phyloP scores from a whole-genome alignment of 371 early-diverging fungal genomes.

The Mucor plumbeus region DNA sequence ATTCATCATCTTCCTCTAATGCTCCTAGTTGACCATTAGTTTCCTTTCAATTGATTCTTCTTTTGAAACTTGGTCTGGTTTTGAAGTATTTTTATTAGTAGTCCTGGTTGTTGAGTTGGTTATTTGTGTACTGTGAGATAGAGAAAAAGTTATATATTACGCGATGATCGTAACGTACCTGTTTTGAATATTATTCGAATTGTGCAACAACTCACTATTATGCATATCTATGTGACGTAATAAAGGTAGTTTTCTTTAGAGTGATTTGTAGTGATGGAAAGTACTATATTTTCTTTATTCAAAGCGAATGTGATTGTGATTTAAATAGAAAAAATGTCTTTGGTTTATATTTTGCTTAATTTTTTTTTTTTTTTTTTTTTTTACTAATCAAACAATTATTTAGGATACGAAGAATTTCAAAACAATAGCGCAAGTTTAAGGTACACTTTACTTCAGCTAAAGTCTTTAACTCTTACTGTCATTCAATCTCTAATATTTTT shows the following conservation, averaged over 20 bases:
- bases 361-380: too few relatives aligned
- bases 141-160: neutral
- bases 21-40: slow-evolving; percentile 59
- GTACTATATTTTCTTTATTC: neutral
- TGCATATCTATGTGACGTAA: neutral
- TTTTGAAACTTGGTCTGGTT: slow-evolving; percentile 11
- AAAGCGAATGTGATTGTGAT: neutral
- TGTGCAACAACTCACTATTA: neutral
- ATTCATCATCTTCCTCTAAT: slow-evolving; percentile 92
- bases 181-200: neutral
- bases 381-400: too few relatives aligned
- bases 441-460: too few relatives aligned
- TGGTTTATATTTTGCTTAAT: too few relatives aligned
- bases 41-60: slow-evolving; percentile 32
- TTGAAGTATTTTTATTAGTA: neutral
- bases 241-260: neutral
- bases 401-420: too few relatives aligned
- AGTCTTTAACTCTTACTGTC: too few relatives aligned
- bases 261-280: too few relatives aligned
- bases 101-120: neutral
- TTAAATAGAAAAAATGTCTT: too few relatives aligned
- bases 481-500: too few relatives aligned
- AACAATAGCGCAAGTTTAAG: too few relatives aligned
- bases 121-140: neutral
- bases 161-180: neutral